Evolutionary conservation across 441 rosid species (phyloP), one percentile per base, ranked within the genome.

Genomic region (Erodium trifolium): DNA sequence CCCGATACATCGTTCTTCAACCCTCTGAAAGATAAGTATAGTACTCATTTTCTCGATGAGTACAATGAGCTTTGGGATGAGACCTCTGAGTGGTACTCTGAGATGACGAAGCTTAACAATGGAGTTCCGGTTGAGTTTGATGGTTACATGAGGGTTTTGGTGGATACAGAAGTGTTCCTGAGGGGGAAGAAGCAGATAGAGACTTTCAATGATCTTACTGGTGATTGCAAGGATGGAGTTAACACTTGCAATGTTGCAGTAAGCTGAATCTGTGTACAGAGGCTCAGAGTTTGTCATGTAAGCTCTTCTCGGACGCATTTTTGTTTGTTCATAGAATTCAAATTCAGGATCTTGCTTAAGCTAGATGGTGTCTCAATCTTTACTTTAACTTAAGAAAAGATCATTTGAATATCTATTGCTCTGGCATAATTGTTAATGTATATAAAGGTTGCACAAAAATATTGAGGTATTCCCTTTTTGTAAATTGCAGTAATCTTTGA

Each of bases 141-240:
- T 73, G 97, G 98, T 31, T 90, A 89, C 78, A 94, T 94, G 99
- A 84, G 98, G 77, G 98, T 85, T 39, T 96, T 96, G 27, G 97
- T 92, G 76, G 99, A 94, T 71, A 94, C 99, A 1, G 99, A 94
- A 78, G 92, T 94, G 57, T 82, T 92, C 76, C 82, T 82, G 71
- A 81, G 96, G 69, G 98, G 83, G 0, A 94, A 90, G 79, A 87
- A 88, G 2, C 86, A 85, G 0, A 87, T 94, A 3, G 99, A 92
- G 71, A 92, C 99, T 7, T 94, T 94, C 73, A 82, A 94, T 80
- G 89, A 94, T 75, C 82, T 92, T 74, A 94, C 99, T 1, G 82
- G 69, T 63, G 97, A 94, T 76, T 92, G 99, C 89, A 90, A 91
- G 82, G 92, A 94, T 64, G 99, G 99, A 80, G 76, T 92, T 75